These are phyloP conservation scores for Cetraspora pellucida DNA, from an alignment of 192 early-diverging fungal genomes.

Conservation along the genomic window DNA sequence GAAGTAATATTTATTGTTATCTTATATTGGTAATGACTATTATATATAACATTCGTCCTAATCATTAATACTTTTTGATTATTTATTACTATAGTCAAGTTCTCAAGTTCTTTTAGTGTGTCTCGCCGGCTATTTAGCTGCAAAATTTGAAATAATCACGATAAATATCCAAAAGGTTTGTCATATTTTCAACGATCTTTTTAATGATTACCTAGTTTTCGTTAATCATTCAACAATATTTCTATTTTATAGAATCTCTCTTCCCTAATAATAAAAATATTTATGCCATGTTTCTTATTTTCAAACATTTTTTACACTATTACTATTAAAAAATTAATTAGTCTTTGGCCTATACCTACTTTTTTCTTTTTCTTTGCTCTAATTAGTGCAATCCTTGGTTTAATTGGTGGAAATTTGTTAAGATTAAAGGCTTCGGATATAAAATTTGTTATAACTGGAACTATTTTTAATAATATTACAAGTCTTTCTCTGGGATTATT, in stretches of 20 bases:
- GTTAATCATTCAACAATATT: not conserved
- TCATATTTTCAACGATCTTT: not conserved
- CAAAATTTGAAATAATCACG: constrained; percentile 18
- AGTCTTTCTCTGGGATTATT: constrained; percentile 31
- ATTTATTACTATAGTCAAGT: constrained; percentile 16
- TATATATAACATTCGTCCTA: too few relatives aligned
- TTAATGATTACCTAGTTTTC: not conserved
- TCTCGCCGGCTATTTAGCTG: constrained; percentile 18
- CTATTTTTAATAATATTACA: constrained; percentile 38
- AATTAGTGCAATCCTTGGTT: constrained; percentile 7
- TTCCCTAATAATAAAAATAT: constrained; percentile 20
- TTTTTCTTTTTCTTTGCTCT: constrained; percentile 1
- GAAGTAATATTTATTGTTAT: too few relatives aligned
- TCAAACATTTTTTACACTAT: constrained; percentile 16
- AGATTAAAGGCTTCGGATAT: not conserved
- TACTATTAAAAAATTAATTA: constrained; percentile 26
- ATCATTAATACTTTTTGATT: too few relatives aligned
- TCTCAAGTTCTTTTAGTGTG: not conserved
- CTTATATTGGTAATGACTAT: too few relatives aligned
- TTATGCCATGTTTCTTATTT: constrained; percentile 36
- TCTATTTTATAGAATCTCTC: constrained; percentile 22
- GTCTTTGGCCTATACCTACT: constrained; percentile 32
- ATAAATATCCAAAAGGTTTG: not conserved
- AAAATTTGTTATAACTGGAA: constrained; percentile 32
- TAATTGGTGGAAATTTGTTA: constrained; percentile 34